phyloP scores from a whole-genome alignment of 176 grass and related monocot genomes.

The Oropetium thomaeum region DNA sequence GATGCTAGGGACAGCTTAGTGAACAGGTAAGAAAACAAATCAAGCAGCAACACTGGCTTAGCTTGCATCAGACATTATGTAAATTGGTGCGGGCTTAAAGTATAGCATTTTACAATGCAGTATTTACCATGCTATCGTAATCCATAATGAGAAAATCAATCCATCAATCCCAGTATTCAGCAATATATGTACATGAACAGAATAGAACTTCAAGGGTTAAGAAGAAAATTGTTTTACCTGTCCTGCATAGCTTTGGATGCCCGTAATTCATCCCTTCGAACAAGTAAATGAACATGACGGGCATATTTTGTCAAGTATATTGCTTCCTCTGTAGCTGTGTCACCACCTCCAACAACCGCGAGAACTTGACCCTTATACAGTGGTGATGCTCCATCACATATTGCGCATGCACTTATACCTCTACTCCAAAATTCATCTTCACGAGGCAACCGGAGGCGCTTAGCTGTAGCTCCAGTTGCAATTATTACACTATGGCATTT shows the following conservation, averaged over 20 bases:
- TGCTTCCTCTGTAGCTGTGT: constrained; percentile 90
- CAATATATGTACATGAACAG: constrained; percentile 6
- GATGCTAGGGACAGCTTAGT: constrained; percentile 23
- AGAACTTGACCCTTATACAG: constrained; percentile 89
- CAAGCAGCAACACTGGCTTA: constrained; percentile 5
- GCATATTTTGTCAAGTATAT: constrained; percentile 99
- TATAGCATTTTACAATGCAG: constrained; percentile 10
- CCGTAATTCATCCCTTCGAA: constrained; percentile 57
- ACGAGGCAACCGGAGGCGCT: constrained; percentile 69
- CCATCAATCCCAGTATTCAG: neutral
- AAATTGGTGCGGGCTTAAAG: neutral
- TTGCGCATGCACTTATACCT: constrained; percentile 97
- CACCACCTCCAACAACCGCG: constrained; percentile 92
- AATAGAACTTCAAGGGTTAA: neutral
- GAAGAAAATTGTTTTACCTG: constrained; percentile 50
- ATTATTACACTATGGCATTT: constrained; percentile 85
- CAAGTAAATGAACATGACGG: constrained; percentile 92
- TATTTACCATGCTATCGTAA: constrained; percentile 17
- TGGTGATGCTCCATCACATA: constrained; percentile 96
- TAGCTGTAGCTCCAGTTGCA: constrained; percentile 91
- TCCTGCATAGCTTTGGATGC: constrained; percentile 99
- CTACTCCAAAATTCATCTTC: constrained; percentile 99
- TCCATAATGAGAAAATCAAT: neutral
- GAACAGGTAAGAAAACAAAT: neutral
- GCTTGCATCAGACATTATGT: neutral